Conservation (phyloP, 2,329 filamentous ascomycete genomes). For the Claviceps pazoutovae region DNA sequence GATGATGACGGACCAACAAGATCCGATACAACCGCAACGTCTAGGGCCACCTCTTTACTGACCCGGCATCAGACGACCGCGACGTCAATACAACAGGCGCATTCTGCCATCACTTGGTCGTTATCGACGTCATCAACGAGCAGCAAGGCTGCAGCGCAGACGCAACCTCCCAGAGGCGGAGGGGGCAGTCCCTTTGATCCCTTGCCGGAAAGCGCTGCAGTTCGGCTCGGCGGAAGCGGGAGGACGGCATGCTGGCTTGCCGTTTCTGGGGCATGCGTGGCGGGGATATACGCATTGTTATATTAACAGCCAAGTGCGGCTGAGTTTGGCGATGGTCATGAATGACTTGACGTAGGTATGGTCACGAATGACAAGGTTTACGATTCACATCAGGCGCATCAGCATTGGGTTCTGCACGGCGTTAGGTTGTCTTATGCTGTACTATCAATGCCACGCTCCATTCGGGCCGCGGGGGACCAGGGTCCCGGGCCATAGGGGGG, state of each 20-base stretch:
- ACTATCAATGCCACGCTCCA: too few relatives aligned
- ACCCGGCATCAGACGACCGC: background rate
- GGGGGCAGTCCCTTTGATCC: conserved; percentile 12
- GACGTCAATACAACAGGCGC: background rate
- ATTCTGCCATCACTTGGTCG: background rate
- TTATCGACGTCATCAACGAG: conserved; percentile 1
- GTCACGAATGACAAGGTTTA: background rate
- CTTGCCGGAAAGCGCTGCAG: background rate
- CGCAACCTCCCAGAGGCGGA: conserved; percentile 7
- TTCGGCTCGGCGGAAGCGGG: background rate
- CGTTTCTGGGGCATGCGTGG: background rate
- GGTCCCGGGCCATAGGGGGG: too few relatives aligned
- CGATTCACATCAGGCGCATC: background rate
- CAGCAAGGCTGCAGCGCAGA: conserved; percentile 1
- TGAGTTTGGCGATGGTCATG: background rate
- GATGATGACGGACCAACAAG: background rate
- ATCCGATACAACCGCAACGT: background rate
- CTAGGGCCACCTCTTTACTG: background rate
- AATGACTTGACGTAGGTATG: background rate
- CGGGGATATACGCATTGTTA: background rate
- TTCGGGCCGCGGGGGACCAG: too few relatives aligned
- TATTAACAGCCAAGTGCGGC: background rate
- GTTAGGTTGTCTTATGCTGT: background rate
- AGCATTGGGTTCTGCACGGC: background rate
- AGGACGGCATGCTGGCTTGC: background rate